phyloP scores from a whole-genome alignment of 2,329 filamentous ascomycete species.

The Exophiala bonariae region DNA sequence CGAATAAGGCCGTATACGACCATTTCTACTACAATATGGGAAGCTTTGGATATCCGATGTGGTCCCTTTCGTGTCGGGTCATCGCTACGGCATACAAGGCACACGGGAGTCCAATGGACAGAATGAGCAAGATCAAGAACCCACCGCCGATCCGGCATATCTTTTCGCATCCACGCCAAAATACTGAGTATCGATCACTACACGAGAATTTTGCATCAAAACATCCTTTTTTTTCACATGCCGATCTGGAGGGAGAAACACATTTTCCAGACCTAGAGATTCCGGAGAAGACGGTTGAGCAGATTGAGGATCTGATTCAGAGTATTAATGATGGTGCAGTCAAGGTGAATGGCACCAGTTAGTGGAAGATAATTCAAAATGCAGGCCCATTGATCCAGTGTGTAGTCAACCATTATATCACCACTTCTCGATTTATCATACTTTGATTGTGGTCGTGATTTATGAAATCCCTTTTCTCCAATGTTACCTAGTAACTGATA shows the following conservation, averaged over 20 bases:
- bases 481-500: too few relatives aligned
- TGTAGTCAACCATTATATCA: too few relatives aligned
- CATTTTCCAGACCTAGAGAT: slow-evolving; percentile 16
- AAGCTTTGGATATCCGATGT: slow-evolving; percentile 5
- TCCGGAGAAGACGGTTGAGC: slow-evolving; percentile 1
- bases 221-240: slow-evolving; percentile 13
- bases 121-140: slow-evolving; percentile 3
- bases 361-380: background rate
- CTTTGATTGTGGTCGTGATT: too few relatives aligned
- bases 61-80: slow-evolving; percentile 9
- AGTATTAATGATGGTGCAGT: background rate
- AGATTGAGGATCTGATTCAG: slow-evolving; percentile 7
- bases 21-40: slow-evolving; percentile 12
- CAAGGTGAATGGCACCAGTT: background rate
- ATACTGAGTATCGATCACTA: slow-evolving; percentile 1
- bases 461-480: too few relatives aligned
- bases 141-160: slow-evolving; percentile 7
- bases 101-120: slow-evolving; percentile 4
- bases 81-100: slow-evolving; percentile 4
- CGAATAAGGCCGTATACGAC: slow-evolving; percentile 3
- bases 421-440: too few relatives aligned
- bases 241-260: slow-evolving; percentile 13
- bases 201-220: slow-evolving; percentile 3
- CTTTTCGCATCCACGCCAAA: slow-evolving; percentile 4
- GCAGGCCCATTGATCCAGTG: background rate